Conservation (phyloP, 2,329 filamentous ascomycete genomes). For the Fusarium sarcochroum region DNA sequence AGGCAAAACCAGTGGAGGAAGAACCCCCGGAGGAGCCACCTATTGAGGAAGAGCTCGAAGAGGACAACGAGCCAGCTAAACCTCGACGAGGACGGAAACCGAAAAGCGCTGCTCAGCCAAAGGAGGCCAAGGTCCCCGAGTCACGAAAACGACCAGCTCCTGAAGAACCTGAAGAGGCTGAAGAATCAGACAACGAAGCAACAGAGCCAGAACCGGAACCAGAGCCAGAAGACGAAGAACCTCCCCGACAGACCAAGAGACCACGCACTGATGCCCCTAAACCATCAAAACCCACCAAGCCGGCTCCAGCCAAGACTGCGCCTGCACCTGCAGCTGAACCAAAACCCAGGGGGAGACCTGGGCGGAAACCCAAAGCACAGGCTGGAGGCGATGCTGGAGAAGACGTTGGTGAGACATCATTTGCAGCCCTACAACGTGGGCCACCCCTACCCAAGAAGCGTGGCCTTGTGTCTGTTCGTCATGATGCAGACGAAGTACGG, state of each 20-base stretch:
- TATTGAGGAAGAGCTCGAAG: slow-evolving; percentile 19
- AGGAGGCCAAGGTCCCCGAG: slow-evolving; percentile 22
- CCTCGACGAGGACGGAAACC: slow-evolving; percentile 34
- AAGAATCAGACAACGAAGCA: slow-evolving; percentile 29
- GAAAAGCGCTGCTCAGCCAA: slow-evolving; percentile 29
- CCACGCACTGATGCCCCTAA: slow-evolving; percentile 45
- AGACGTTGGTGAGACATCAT: slow-evolving; percentile 61
- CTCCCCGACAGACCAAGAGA: slow-evolving; percentile 45
- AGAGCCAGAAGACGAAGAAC: slow-evolving; percentile 45
- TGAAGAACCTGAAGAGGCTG: slow-evolving; percentile 33
- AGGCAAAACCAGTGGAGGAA: slow-evolving; percentile 28
- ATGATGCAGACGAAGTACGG: slow-evolving; percentile 64
- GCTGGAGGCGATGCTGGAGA: slow-evolving; percentile 49
- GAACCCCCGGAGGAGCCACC: slow-evolving; percentile 27
- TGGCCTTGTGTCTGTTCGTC: slow-evolving; percentile 67
- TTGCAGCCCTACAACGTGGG: slow-evolving; percentile 65
- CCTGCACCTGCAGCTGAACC: slow-evolving; percentile 35
- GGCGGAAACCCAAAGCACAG: slow-evolving; percentile 44
- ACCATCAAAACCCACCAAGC: slow-evolving; percentile 43
- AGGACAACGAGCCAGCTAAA: slow-evolving; percentile 8
- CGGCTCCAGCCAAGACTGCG: slow-evolving; percentile 20
- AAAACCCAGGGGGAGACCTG: slow-evolving; percentile 46
- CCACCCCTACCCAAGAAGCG: slow-evolving; percentile 69
- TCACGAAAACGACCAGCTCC: slow-evolving; percentile 39
- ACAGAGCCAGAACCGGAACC: slow-evolving; percentile 44